These are phyloP conservation scores for Musa beccarii DNA, from an alignment of 176 grass and related monocot species.

Conservation along the genomic window DNA sequence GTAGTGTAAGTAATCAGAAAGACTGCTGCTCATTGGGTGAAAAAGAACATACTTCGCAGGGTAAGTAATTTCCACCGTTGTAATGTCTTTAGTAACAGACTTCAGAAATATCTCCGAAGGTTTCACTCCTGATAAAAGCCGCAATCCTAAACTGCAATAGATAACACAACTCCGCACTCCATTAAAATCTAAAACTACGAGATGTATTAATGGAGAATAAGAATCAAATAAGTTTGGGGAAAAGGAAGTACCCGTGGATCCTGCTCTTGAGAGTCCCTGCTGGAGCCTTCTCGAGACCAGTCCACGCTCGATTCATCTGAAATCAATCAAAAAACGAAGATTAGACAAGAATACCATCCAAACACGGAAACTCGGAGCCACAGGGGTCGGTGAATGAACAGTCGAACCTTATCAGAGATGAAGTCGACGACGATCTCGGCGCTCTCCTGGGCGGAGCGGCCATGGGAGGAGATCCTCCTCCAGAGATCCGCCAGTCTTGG, in stretches of 20 bases:
- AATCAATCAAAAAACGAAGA: background rate
- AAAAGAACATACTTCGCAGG: slow-evolving; percentile 47
- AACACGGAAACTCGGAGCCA: slow-evolving; percentile 12
- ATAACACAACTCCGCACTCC: background rate
- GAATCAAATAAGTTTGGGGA: background rate
- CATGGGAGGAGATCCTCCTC: slow-evolving; percentile 32
- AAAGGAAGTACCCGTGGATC: slow-evolving; percentile 47
- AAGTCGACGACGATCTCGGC: slow-evolving; percentile 62
- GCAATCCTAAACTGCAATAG: slow-evolving; percentile 56
- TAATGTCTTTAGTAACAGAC: slow-evolving; percentile 77
- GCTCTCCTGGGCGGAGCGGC: slow-evolving; percentile 39
- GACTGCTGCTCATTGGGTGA: background rate
- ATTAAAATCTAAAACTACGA: background rate
- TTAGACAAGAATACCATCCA: background rate
- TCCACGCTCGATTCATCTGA: slow-evolving; percentile 86
- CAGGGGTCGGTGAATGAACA: slow-evolving; percentile 4
- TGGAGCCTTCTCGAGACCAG: slow-evolving; percentile 63
- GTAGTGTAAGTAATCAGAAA: background rate
- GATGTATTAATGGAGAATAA: background rate
- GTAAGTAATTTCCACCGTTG: slow-evolving; percentile 56
- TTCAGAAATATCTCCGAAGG: slow-evolving; percentile 84
- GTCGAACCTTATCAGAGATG: slow-evolving; percentile 52
- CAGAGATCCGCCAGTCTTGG: slow-evolving; percentile 51
- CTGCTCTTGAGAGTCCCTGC: slow-evolving; percentile 71
- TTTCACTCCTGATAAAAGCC: slow-evolving; percentile 64